phyloP scores from a whole-genome alignment of 2,329 filamentous ascomycete species.

The Pyrenochaeta sp. region DNA sequence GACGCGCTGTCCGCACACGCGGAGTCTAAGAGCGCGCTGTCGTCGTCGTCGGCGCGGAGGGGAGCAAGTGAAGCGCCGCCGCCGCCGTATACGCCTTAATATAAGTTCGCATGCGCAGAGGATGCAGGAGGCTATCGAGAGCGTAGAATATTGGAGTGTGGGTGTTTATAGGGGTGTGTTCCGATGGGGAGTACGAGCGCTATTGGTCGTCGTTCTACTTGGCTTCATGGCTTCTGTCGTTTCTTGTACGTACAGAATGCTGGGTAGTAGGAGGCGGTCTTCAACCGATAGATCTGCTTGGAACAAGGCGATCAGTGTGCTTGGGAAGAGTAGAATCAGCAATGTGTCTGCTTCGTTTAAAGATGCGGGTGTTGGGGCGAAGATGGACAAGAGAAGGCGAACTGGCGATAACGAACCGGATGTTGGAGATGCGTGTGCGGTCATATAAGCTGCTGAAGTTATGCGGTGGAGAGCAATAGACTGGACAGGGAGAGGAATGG shows the following conservation, averaged over 20 bases:
- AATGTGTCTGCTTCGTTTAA: not conserved
- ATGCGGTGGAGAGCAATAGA: not conserved
- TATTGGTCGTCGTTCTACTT: not conserved
- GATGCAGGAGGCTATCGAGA: not conserved
- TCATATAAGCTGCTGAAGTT: conserved; percentile 17
- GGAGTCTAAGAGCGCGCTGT: conserved; percentile 1
- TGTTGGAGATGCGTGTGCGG: conserved; percentile 30
- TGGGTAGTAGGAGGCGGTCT: not conserved
- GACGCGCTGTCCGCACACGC: conserved; percentile 21
- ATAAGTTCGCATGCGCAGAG: not conserved
- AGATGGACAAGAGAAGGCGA: not conserved
- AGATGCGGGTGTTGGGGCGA: conserved; percentile 4
- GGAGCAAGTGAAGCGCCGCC: not conserved
- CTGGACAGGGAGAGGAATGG: not conserved
- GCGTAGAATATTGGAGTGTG: not conserved
- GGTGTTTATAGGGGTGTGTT: not conserved
- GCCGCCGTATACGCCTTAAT: conserved; percentile 4
- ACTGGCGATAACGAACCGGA: conserved; percentile 16
- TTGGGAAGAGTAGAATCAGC: not conserved
- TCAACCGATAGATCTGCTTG: not conserved
- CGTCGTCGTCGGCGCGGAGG: not conserved
- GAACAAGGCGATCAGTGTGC: not conserved
- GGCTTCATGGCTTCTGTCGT: not conserved
- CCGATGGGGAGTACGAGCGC: not conserved
- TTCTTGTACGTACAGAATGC: not conserved